Conservation (phyloP, 2,329 filamentous ascomycete genomes). For the Xylaria sp. region DNA sequence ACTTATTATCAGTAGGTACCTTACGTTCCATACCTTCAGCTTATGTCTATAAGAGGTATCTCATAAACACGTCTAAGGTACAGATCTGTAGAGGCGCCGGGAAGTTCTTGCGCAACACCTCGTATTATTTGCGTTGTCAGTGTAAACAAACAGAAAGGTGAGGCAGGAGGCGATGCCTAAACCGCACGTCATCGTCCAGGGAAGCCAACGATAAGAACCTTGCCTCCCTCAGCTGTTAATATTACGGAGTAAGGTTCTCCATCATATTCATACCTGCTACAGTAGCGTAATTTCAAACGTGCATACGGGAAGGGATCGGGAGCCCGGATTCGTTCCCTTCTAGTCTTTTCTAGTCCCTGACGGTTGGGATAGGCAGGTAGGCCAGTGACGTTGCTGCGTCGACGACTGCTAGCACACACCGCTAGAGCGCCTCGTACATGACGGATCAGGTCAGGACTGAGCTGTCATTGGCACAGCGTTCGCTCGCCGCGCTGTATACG, state of each 20-base stretch:
- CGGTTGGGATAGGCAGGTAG: slow-evolving; percentile 9
- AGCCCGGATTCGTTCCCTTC: not conserved
- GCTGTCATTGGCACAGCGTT: slow-evolving; percentile 19
- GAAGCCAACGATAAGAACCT: slow-evolving; percentile 24
- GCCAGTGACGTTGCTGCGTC: slow-evolving; percentile 13
- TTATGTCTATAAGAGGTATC: too few species aligned
- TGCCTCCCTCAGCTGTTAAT: slow-evolving; percentile 13
- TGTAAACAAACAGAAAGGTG: slow-evolving; percentile 32
- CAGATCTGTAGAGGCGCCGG: too few species aligned
- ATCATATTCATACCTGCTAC: slow-evolving; percentile 21
- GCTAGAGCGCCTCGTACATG: slow-evolving; percentile 6
- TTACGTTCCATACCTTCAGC: too few species aligned
- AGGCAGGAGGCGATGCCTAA: not conserved
- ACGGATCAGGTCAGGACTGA: not conserved
- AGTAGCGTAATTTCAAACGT: slow-evolving; percentile 23
- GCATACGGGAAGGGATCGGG: slow-evolving; percentile 1
- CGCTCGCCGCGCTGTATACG: slow-evolving; percentile 12
- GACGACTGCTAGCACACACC: slow-evolving; percentile 20
- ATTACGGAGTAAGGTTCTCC: slow-evolving; percentile 19
- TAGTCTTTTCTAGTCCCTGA: too few species aligned
- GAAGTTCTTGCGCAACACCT: too few species aligned
- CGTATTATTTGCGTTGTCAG: slow-evolving; percentile 17
- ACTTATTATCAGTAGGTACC: too few species aligned
- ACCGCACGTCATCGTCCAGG: slow-evolving; percentile 2
- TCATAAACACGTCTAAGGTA: too few species aligned